phyloP scores from a whole-genome alignment of 352 stramenopile genomes.

The Lagenidium giganteum region DNA sequence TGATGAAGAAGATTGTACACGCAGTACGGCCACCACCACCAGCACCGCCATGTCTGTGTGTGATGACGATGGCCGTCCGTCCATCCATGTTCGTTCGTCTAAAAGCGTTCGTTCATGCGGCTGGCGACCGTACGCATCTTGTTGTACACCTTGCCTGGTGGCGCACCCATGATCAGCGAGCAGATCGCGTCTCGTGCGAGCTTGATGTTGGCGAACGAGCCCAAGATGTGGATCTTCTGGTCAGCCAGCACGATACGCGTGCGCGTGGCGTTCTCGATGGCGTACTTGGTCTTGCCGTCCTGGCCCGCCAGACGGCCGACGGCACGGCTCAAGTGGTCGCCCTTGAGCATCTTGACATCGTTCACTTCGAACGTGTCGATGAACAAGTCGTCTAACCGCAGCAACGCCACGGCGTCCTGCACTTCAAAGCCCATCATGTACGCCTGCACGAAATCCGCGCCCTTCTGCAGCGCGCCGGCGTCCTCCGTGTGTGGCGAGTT shows the following conservation, averaged over 20 bases:
- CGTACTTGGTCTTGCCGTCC: conserved; percentile 99
- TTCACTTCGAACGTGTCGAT: conserved; percentile 98
- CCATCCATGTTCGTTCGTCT: too few species aligned
- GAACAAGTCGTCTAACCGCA: conserved; percentile 99
- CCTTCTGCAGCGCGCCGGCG: conserved; percentile 94
- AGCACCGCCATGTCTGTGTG: too few species aligned
- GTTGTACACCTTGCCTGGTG: conserved; percentile 99
- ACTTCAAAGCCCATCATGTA: conserved; percentile 99
- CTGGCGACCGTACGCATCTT: conserved; percentile 99
- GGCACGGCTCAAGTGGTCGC: conserved; percentile 98
- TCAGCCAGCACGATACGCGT: conserved; percentile 99
- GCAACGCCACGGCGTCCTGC: conserved; percentile 94
- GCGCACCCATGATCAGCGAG: conserved; percentile 94
- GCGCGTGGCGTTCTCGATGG: conserved; percentile 99
- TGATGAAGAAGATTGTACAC: too few species aligned
- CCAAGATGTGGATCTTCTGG: conserved; percentile 98
- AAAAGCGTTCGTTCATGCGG: conserved; percentile 97
- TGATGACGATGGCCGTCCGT: too few species aligned
- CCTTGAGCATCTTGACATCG: conserved; percentile 96
- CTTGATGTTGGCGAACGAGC: conserved; percentile 98
- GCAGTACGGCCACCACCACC: too few species aligned
- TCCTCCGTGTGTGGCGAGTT: conserved; percentile 94
- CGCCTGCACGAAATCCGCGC: conserved; percentile 96
- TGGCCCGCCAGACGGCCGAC: conserved; percentile 98
- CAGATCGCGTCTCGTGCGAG: conserved; percentile 91